Conservation (phyloP, 192 early-diverging fungal genomes). For the Backusella liffmaniae region DNA sequence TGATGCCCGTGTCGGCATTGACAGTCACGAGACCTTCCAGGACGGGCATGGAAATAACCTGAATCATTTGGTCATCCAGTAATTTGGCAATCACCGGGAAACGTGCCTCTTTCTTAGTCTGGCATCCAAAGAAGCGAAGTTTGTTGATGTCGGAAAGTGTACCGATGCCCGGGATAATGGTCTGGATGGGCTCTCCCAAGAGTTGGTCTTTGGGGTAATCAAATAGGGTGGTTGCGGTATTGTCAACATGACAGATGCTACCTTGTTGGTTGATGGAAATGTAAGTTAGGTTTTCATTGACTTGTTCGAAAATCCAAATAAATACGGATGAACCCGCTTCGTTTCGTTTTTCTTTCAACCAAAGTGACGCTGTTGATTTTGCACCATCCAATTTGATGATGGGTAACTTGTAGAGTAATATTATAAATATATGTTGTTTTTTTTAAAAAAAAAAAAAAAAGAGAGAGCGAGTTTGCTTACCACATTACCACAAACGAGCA, state of each 20-base stretch:
- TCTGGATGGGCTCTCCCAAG: constrained; percentile 23
- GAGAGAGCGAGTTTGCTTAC: neutral
- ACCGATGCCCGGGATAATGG: constrained; percentile 2
- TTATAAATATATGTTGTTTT: neutral
- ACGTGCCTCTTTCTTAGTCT: constrained; percentile 45
- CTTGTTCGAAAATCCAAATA: constrained; percentile 66
- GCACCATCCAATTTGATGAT: constrained; percentile 53
- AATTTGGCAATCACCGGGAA: constrained; percentile 57
- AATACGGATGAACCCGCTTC: constrained; percentile 41
- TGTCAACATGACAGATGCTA: constrained; percentile 41
- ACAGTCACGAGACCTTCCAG: constrained; percentile 61
- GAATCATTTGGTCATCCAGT: constrained; percentile 31
- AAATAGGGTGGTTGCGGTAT: constrained; percentile 46
- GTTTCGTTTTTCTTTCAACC: constrained; percentile 56
- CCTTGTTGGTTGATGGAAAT: constrained; percentile 36
- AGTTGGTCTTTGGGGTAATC: constrained; percentile 45
- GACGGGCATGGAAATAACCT: constrained; percentile 60
- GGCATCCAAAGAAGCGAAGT: constrained; percentile 56
- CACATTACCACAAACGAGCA: constrained; percentile 32
- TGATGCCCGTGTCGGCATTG: constrained; percentile 42
- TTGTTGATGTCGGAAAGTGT: constrained; percentile 41
- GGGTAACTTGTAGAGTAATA: constrained; percentile 35
- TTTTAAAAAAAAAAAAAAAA: too few relatives aligned
- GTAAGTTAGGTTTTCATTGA: constrained; percentile 39
- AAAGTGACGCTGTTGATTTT: constrained; percentile 55